phyloP scores from a whole-genome alignment of 495 filamentous ascomycete genomes.

The Tetracladium marchalianum region DNA sequence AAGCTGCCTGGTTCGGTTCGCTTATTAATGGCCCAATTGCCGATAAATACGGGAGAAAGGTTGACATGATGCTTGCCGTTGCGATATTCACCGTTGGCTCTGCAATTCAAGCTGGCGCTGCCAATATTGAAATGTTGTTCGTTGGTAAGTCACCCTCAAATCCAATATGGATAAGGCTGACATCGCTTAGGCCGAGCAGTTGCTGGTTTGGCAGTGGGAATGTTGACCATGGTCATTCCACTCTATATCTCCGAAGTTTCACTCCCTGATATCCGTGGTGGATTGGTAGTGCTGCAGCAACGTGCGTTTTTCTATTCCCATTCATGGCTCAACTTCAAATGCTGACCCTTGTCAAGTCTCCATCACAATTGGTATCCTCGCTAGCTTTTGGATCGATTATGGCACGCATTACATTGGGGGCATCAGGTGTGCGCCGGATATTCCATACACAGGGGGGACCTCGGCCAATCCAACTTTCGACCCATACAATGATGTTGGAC shows the following conservation, averaged over 20 bases:
- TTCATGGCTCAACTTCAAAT: too few relatives aligned
- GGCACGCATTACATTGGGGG: conserved; percentile 36
- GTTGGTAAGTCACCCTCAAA: conserved; percentile 7
- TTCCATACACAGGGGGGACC: conserved; percentile 21
- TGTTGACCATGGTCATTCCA: conserved; percentile 12
- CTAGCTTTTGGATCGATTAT: conserved; percentile 21
- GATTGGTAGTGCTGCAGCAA: conserved; percentile 15
- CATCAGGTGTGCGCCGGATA: conserved; percentile 27
- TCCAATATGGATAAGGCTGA: background rate
- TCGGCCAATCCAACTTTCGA: conserved; percentile 24
- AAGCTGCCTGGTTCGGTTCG: conserved; percentile 19
- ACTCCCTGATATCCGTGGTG: conserved; percentile 18
- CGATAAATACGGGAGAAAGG: conserved; percentile 18
- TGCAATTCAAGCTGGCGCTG: conserved; percentile 30
- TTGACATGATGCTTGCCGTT: conserved; percentile 18
- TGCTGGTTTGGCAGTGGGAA: conserved; percentile 16
- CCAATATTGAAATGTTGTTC: conserved; percentile 30
- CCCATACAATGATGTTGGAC: conserved; percentile 33
- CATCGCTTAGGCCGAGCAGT: conserved; percentile 10
- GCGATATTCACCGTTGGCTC: conserved; percentile 24
- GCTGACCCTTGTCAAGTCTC: background rate
- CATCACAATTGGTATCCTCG: conserved; percentile 18
- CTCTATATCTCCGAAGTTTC: conserved; percentile 21
- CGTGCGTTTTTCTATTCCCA: conserved; percentile 4
- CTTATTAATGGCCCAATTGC: conserved; percentile 22